A percentile compares a stretch with the other conserved stretches of the same genome.
Conservation (phyloP, 352 stramenopile species). For the Phytophthora kernoviae region DNA sequence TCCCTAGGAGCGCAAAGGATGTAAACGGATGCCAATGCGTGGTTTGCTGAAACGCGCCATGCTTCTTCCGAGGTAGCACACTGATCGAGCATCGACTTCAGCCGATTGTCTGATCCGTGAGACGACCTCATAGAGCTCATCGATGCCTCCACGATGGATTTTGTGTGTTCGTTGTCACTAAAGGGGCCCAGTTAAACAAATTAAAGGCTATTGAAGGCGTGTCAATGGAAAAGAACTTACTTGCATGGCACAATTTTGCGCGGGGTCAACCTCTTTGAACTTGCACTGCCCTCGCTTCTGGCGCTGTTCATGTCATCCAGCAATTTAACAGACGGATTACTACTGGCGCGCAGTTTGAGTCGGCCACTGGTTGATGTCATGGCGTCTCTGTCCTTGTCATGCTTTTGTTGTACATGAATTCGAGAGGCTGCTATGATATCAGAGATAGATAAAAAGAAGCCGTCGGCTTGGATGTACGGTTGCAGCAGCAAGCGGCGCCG, state of each 20-base stretch:
- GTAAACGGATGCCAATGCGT: slow-evolving; percentile 48
- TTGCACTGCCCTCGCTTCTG: slow-evolving; percentile 16
- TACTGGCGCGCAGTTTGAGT: background rate
- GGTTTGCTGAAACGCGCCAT: slow-evolving; percentile 60
- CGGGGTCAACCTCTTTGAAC: slow-evolving; percentile 21
- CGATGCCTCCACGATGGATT: slow-evolving; percentile 5
- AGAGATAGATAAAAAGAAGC: slow-evolving; percentile 37
- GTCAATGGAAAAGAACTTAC: slow-evolving; percentile 19
- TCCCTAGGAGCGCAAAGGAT: slow-evolving; percentile 14
- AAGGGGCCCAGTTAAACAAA: slow-evolving; percentile 2
- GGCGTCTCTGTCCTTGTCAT: slow-evolving; percentile 9
- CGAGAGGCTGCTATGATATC: slow-evolving; percentile 47
- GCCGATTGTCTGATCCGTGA: background rate
- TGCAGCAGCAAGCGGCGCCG: slow-evolving; percentile 44
- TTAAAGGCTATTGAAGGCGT: background rate
- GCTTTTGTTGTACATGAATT: slow-evolving; percentile 24
- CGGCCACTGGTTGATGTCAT: slow-evolving; percentile 17
- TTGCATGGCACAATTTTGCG: slow-evolving; percentile 43
- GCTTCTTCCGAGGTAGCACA: slow-evolving; percentile 41
- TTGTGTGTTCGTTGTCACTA: slow-evolving; percentile 14
- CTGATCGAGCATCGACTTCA: slow-evolving; percentile 17
- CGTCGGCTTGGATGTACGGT: slow-evolving; percentile 1
- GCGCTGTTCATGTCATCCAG: slow-evolving; percentile 5
- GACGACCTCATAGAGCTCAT: background rate
- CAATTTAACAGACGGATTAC: slow-evolving; percentile 1